phyloP scores from a whole-genome alignment of 495 filamentous ascomycete genomes.

The Aspergillus wentii region DNA sequence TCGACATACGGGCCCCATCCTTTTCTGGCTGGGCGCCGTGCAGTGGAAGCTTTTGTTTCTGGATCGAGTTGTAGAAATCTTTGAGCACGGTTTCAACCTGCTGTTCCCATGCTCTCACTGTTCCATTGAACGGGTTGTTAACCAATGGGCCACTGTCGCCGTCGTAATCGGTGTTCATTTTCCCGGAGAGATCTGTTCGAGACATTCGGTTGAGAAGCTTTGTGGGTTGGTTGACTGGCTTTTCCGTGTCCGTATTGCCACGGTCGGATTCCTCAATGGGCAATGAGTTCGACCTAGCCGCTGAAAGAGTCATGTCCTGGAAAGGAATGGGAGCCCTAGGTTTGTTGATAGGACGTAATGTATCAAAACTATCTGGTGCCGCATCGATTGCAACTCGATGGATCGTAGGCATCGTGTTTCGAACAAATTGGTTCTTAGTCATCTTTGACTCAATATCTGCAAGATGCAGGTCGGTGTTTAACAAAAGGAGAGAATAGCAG shows the following conservation, averaged over 20 bases:
- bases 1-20: slow-evolving; percentile 35
- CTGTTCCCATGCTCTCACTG: slow-evolving; percentile 76
- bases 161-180: slow-evolving; percentile 25
- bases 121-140: slow-evolving; percentile 70
- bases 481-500: slow-evolving; percentile 87
- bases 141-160: slow-evolving; percentile 59
- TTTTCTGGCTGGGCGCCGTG: slow-evolving; percentile 56
- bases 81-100: slow-evolving; percentile 88
- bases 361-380: slow-evolving; percentile 61
- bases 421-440: slow-evolving; percentile 89
- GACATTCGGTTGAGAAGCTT: slow-evolving; percentile 22
- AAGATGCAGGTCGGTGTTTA: slow-evolving; percentile 95
- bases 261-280: slow-evolving; percentile 16
- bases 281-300: slow-evolving; percentile 18
- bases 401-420: slow-evolving; percentile 93
- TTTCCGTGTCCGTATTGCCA: slow-evolving; percentile 15
- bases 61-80: slow-evolving; percentile 86
- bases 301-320: slow-evolving; percentile 11
- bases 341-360: slow-evolving; percentile 40
- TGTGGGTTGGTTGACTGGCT: slow-evolving; percentile 8
- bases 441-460: slow-evolving; percentile 95
- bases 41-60: slow-evolving; percentile 76
- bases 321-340: slow-evolving; percentile 15
- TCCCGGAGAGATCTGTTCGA: slow-evolving; percentile 22
- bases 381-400: slow-evolving; percentile 68